Conservation (phyloP, 495 filamentous ascomycete species). For the Xylaria telfairii region DNA sequence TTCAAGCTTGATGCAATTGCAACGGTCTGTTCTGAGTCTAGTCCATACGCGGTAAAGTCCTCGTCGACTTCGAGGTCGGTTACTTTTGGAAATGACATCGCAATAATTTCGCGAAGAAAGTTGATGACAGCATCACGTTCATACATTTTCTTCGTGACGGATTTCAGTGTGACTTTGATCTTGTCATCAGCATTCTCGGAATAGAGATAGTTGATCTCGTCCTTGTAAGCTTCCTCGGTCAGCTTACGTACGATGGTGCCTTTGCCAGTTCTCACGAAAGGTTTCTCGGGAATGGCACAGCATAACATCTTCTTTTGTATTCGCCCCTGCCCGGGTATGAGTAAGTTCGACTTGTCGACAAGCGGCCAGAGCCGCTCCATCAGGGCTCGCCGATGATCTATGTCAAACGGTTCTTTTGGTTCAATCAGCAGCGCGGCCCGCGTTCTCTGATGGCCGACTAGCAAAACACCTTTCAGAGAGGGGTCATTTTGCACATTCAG, state of each 20-base stretch:
- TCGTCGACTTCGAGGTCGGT: too few species aligned
- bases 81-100: too few species aligned
- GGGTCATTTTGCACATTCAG: conserved; percentile 56
- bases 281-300: conserved; percentile 42
- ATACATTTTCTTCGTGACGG: background rate
- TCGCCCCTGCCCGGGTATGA: conserved; percentile 57
- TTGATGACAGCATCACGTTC: background rate
- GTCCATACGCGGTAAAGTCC: too few species aligned
- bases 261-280: conserved; percentile 61
- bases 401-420: conserved; percentile 34
- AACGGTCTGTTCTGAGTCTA: too few species aligned
- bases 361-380: conserved; percentile 55
- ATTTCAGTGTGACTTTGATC: too few species aligned
- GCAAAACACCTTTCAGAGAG: conserved; percentile 60
- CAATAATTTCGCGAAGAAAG: too few species aligned
- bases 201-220: conserved; percentile 56
- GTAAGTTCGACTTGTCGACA: conserved; percentile 55
- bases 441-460: conserved; percentile 58
- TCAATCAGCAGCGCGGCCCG: conserved; percentile 60
- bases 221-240: conserved; percentile 52
- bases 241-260: conserved; percentile 61
- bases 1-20: too few species aligned
- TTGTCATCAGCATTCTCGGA: too few species aligned
- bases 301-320: conserved; percentile 55
- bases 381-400: conserved; percentile 41